These are phyloP conservation scores for Stagonosporopsis rhizophila DNA, from an alignment of 2,329 filamentous ascomycete genomes.

Conservation along the genomic window DNA sequence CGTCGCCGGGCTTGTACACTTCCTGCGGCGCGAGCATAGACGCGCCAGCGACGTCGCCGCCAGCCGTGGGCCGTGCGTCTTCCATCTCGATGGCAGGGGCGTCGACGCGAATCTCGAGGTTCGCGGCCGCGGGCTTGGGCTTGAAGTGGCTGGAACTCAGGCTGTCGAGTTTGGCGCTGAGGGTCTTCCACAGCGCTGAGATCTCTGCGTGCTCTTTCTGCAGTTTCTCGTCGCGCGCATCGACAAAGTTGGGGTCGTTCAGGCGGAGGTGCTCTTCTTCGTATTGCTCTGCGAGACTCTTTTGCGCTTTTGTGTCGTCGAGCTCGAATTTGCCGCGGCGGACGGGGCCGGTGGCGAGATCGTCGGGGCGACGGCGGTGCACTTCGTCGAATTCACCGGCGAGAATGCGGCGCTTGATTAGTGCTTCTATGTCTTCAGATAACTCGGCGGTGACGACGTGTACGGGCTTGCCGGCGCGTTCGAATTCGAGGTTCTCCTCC, in stretches of 20 bases:
- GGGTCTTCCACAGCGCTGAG: constrained; percentile 79
- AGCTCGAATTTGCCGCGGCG: constrained; percentile 79
- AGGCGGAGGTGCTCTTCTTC: constrained; percentile 87
- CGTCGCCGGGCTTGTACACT: constrained; percentile 82
- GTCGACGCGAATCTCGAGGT: constrained; percentile 85
- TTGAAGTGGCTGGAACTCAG: constrained; percentile 96
- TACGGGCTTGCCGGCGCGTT: constrained; percentile 91
- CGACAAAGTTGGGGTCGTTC: constrained; percentile 80
- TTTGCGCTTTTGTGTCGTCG: constrained; percentile 85
- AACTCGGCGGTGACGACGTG: constrained; percentile 92
- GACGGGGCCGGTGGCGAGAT: constrained; percentile 66
- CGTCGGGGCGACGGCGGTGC: constrained; percentile 78
- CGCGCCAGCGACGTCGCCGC: constrained; percentile 71
- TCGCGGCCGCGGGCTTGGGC: constrained; percentile 82
- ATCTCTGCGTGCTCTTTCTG: constrained; percentile 85
- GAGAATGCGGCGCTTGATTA: constrained; percentile 93
- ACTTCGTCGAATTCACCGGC: constrained; percentile 93
- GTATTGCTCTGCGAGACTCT: constrained; percentile 90
- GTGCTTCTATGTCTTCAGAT: constrained; percentile 87
- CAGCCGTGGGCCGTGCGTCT: constrained; percentile 87
- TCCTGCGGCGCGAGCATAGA: constrained; percentile 92
- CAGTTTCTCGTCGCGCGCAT: constrained; percentile 81
- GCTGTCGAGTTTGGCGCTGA: constrained; percentile 81
- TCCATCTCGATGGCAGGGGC: constrained; percentile 94
- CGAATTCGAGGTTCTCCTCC: constrained; percentile 94